phyloP scores from a whole-genome alignment of 345 rosid genomes.

The Erysimum cheiranthoides region DNA sequence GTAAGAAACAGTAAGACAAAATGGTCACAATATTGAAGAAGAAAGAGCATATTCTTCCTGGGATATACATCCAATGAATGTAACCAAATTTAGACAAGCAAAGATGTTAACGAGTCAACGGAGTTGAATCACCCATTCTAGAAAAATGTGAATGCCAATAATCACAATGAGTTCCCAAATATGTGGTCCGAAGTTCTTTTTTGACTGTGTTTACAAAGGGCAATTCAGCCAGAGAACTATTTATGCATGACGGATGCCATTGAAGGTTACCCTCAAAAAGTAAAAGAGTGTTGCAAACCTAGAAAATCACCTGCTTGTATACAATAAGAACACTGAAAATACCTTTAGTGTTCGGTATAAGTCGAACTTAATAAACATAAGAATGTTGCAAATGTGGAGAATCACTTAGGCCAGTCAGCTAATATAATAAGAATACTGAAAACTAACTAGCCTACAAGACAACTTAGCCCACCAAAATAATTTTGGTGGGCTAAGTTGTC shows the following conservation, averaged over 20 bases:
- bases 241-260: constrained; percentile 15
- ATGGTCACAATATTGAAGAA: constrained; percentile 13
- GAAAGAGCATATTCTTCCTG: constrained; percentile 1
- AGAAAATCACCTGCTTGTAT: constrained; percentile 1
- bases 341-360: not conserved
- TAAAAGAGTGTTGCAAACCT: not conserved
- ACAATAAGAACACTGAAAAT: constrained; percentile 16
- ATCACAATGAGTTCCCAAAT: constrained; percentile 7
- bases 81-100: constrained; percentile 14
- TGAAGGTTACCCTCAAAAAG: constrained; percentile 5
- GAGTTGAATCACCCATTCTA: constrained; percentile 8
- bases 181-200: constrained; percentile 1
- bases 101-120: constrained; percentile 11
- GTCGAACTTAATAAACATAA: not conserved
- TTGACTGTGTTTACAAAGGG: not conserved
- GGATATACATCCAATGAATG: constrained; percentile 18
- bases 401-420: constrained; percentile 19
- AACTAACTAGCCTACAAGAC: constrained; percentile 10
- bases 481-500: too few relatives aligned
- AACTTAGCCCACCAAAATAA: not conserved
- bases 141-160: constrained; percentile 30
- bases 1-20: constrained; percentile 37
- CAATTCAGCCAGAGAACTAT: constrained; percentile 18
- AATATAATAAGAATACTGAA: constrained; percentile 2
- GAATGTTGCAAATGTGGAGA: constrained; percentile 12